Percentiles rank a stretch among this genome's conserved stretches.
Conservation (phyloP, 2,329 filamentous ascomycete species). For the Blastomyces parvus region DNA sequence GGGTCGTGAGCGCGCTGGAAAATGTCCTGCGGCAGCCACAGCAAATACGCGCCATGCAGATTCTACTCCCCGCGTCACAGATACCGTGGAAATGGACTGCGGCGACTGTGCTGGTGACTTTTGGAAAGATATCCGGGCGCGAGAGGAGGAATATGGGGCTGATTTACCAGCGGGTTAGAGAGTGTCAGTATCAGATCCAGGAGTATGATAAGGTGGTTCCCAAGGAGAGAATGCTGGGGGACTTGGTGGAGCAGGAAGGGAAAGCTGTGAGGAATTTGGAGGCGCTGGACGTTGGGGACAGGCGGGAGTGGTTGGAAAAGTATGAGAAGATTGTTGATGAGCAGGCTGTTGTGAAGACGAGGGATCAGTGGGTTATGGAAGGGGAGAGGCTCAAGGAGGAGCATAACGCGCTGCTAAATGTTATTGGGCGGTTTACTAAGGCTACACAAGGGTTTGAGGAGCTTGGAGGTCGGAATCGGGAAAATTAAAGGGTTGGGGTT, state of each 20-base stretch:
- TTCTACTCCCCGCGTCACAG: conserved; percentile 20
- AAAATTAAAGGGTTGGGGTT: background rate
- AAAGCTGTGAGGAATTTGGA: conserved; percentile 2
- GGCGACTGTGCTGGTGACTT: conserved; percentile 23
- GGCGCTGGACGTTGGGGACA: background rate
- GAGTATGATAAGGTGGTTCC: conserved; percentile 15
- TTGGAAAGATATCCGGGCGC: conserved; percentile 18
- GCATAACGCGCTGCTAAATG: conserved; percentile 4
- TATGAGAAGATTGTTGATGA: conserved; percentile 10
- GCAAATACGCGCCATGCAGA: conserved; percentile 18
- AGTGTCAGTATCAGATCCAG: conserved; percentile 20
- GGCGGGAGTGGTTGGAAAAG: conserved; percentile 3
- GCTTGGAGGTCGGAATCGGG: background rate
- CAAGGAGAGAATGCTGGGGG: background rate
- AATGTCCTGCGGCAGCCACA: conserved; percentile 15
- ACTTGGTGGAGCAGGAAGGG: conserved; percentile 8
- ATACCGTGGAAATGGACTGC: conserved; percentile 23
- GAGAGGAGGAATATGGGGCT: conserved; percentile 20
- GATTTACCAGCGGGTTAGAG: conserved; percentile 16
- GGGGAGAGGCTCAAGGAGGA: conserved; percentile 10
- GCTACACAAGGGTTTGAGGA: background rate
- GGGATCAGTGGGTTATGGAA: conserved; percentile 11
- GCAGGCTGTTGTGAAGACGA: conserved; percentile 8
- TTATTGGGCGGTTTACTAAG: background rate
- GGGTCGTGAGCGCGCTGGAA: conserved; percentile 17